Evolutionary conservation across 176 grass and related monocot species (phyloP).

Genomic region (Aechmea fasciata): DNA sequence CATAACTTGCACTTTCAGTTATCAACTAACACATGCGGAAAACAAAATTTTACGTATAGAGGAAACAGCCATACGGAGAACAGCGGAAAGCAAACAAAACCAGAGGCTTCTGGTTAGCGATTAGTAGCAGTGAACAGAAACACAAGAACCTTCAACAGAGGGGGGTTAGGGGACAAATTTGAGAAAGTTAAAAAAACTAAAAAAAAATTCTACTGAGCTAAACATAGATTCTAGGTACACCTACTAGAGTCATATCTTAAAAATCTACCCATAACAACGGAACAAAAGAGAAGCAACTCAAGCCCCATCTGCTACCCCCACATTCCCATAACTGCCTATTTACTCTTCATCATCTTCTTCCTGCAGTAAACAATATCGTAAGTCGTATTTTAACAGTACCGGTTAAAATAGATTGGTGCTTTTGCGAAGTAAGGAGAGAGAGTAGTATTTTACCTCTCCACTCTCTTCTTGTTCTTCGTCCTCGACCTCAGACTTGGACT

Average conservation of each 20-base stretch:
- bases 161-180: too few relatives aligned
- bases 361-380: background rate
- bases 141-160: too few relatives aligned
- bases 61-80: too few relatives aligned
- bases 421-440: background rate
- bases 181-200: background rate
- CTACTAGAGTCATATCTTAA: background rate
- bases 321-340: background rate
- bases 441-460: constrained; percentile 1
- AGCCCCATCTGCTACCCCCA: background rate
- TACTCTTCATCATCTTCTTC: constrained; percentile 13
- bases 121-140: too few relatives aligned
- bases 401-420: background rate
- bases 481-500: constrained; percentile 43
- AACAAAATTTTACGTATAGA: too few relatives aligned
- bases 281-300: background rate
- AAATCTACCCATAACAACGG: background rate
- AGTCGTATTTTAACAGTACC: background rate
- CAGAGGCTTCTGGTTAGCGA: too few relatives aligned
- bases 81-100: too few relatives aligned
- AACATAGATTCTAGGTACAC: too few relatives aligned
- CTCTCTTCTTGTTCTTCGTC: constrained; percentile 23
- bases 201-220: background rate
- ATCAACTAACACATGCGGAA: too few relatives aligned
- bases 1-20: too few relatives aligned